phyloP scores from a whole-genome alignment of 495 filamentous ascomycete species.

The Penicillium argentinense region DNA sequence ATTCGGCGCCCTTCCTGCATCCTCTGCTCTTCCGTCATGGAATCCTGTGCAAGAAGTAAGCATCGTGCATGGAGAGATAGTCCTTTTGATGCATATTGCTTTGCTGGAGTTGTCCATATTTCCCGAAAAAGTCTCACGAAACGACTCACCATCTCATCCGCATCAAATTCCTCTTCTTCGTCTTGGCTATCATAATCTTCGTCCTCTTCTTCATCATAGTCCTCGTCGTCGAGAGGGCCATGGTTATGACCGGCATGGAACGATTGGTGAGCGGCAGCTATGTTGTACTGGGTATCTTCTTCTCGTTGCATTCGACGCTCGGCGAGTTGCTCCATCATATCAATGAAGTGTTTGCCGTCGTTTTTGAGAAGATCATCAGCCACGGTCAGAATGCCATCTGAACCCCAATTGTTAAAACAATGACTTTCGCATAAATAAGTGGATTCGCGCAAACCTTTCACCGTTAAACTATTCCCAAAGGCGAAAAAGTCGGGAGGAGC shows the following conservation, averaged over 20 bases:
- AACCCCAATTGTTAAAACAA: slow-evolving; percentile 29
- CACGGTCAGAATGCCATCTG: slow-evolving; percentile 97
- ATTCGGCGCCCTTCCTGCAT: slow-evolving; percentile 98
- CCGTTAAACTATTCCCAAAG: slow-evolving; percentile 94
- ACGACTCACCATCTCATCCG: slow-evolving; percentile 90
- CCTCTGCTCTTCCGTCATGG: slow-evolving; percentile 96
- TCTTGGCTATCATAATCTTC: slow-evolving; percentile 87
- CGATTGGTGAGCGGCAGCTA: slow-evolving; percentile 57
- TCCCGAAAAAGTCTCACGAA: too few species aligned
- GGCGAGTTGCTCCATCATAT: slow-evolving; percentile 99
- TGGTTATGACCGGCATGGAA: slow-evolving; percentile 64
- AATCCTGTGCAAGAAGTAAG: slow-evolving; percentile 56
- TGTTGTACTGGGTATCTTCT: slow-evolving; percentile 77
- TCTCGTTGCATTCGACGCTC: slow-evolving; percentile 96
- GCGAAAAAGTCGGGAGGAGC: slow-evolving; percentile 81
- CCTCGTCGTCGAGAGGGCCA: slow-evolving; percentile 69
- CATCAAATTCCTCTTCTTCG: slow-evolving; percentile 82
- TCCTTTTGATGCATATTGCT: too few species aligned
- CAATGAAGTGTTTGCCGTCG: slow-evolving; percentile 99
- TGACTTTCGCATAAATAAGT: slow-evolving; percentile 16
- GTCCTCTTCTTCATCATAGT: slow-evolving; percentile 78
- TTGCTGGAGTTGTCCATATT: too few species aligned
- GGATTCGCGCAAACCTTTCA: slow-evolving; percentile 70
- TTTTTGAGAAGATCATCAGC: slow-evolving; percentile 98
- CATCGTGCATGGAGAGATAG: background rate